Conservation (phyloP, 2,329 filamentous ascomycete genomes). For the Eutypa lata region DNA sequence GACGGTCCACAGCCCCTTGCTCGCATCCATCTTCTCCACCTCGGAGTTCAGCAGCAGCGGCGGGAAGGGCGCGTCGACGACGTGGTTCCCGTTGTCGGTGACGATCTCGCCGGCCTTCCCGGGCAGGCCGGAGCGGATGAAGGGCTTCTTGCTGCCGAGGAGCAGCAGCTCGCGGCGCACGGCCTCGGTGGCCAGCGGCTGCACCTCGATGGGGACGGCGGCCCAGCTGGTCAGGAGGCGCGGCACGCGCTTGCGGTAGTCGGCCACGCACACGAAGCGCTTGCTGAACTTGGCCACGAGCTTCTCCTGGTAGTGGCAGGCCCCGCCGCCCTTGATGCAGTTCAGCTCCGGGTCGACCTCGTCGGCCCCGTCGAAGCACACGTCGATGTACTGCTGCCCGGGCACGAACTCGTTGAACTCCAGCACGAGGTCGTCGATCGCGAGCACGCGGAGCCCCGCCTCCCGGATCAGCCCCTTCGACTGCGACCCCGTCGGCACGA, state of each 20-base stretch:
- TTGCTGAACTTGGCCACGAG: conserved; percentile 80
- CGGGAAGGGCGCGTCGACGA: conserved; percentile 88
- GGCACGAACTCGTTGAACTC: conserved; percentile 37
- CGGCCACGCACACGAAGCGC: conserved; percentile 86
- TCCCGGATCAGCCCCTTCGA: conserved; percentile 80
- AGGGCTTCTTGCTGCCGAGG: conserved; percentile 70
- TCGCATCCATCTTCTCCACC: conserved; percentile 47
- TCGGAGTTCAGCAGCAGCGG: conserved; percentile 57
- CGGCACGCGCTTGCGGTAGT: conserved; percentile 84
- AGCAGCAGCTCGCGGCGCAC: conserved; percentile 70
- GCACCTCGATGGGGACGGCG: conserved; percentile 87
- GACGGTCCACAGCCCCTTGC: conserved; percentile 76
- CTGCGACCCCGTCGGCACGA: conserved; percentile 90
- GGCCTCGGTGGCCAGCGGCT: conserved; percentile 75
- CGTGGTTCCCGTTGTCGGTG: conserved; percentile 83
- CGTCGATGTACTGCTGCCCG: conserved; percentile 64
- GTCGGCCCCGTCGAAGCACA: conserved; percentile 94
- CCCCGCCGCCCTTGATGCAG: conserved; percentile 95
- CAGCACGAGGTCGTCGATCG: conserved; percentile 70
- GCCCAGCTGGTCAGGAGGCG: conserved; percentile 76
- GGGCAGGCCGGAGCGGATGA: conserved; percentile 68
- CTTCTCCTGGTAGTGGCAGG: conserved; percentile 98
- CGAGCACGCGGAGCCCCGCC: conserved; percentile 73
- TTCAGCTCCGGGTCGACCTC: conserved; percentile 94
- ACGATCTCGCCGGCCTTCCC: conserved; percentile 76